These are phyloP conservation scores for Tylopilus plumbeoviolaceoides DNA, from an alignment of 768 basidiomycete genomes.

Conservation along the genomic window DNA sequence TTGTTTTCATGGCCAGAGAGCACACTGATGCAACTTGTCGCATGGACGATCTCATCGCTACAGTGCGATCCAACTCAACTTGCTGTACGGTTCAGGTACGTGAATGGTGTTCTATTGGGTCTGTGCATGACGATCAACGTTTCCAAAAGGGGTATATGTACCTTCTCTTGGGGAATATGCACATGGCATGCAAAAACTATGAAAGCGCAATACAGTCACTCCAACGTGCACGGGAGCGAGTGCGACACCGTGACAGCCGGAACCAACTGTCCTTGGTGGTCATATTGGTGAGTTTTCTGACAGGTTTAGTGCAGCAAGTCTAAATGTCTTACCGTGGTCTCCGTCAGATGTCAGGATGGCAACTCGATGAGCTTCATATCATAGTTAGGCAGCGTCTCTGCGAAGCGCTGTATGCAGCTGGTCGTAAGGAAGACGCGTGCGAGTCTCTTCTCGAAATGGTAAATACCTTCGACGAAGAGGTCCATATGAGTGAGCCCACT, in stretches of 20 bases:
- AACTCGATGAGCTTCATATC: neutral
- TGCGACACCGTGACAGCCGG: neutral
- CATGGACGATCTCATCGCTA: neutral
- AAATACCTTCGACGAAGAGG: neutral
- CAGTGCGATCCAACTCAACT: neutral
- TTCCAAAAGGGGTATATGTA: neutral
- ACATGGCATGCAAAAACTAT: neutral
- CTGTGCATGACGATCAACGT: neutral
- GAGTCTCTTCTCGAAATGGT: neutral
- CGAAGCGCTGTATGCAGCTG: neutral
- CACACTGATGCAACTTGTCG: neutral
- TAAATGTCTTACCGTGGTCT: neutral
- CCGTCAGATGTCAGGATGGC: neutral
- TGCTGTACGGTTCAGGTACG: neutral
- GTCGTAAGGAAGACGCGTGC: neutral
- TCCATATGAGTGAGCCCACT: neutral
- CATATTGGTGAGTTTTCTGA: neutral
- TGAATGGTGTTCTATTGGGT: neutral
- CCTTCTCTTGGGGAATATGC: neutral
- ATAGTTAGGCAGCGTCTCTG: neutral
- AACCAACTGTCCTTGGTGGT: neutral
- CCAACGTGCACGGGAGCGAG: neutral
- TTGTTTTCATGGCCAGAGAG: neutral
- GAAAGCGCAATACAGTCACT: neutral
- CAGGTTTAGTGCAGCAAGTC: too few relatives aligned